phyloP scores from a whole-genome alignment of 495 filamentous ascomycete genomes.

The Penicillium alfredii region DNA sequence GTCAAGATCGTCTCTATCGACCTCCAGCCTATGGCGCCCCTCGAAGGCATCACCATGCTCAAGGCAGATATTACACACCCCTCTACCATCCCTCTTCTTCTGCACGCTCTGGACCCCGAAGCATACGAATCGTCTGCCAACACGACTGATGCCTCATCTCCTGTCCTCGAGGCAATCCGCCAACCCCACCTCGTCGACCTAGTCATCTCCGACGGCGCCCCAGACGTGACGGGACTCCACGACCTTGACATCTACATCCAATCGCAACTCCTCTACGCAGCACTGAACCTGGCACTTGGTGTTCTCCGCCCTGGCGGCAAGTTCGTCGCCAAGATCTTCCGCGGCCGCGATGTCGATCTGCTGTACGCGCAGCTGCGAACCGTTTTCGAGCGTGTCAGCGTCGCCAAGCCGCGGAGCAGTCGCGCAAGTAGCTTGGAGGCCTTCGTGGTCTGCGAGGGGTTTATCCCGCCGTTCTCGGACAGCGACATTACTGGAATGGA shows the following conservation, averaged over 20 bases:
- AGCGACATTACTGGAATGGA: conserved; percentile 31
- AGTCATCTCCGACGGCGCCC: conserved; percentile 90
- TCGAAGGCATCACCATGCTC: conserved; percentile 85
- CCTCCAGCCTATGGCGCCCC: conserved; percentile 87
- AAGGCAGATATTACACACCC: conserved; percentile 97
- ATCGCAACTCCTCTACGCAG: conserved; percentile 87
- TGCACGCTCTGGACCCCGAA: conserved; percentile 75
- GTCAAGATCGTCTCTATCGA: conserved; percentile 95
- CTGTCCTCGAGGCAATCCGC: conserved; percentile 32
- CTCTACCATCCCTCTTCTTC: conserved; percentile 81
- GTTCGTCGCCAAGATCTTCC: conserved; percentile 97
- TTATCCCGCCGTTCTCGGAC: conserved; percentile 47
- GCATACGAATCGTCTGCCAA: conserved; percentile 52
- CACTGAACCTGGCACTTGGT: conserved; percentile 84
- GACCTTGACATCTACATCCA: conserved; percentile 98
- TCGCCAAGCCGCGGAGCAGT: conserved; percentile 88
- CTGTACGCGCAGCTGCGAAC: conserved; percentile 87
- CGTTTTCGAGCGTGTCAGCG: conserved; percentile 79
- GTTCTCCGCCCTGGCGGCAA: conserved; percentile 88
- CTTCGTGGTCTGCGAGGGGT: conserved; percentile 91
- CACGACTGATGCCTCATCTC: conserved; percentile 14
- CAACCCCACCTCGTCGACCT: conserved; percentile 74
- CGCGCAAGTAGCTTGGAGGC: conserved; percentile 93
- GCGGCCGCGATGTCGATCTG: conserved; percentile 85
- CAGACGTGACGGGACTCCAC: conserved; percentile 93